Evolutionary conservation across 371 early-diverging fungal species (phyloP), one percentile per base, ranked within the genome.

Genomic region (Apophysomyces sp.): DNA sequence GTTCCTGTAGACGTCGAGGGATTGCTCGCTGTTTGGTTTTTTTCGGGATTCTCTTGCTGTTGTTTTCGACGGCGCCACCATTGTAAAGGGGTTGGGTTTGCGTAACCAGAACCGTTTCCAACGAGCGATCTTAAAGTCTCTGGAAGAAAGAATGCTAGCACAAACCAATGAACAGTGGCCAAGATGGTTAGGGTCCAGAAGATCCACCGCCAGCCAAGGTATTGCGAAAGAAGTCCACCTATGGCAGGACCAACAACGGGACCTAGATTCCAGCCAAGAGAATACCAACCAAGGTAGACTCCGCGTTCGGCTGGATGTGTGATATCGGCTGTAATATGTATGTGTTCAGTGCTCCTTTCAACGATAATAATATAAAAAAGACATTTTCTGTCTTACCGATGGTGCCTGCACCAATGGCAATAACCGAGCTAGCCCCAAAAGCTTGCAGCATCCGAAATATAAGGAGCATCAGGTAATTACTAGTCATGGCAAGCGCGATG

Each of bases 341-440:
- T n/a, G 41, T 60, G 27, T 13, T 27, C 39, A 39, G 41, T 58
- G 7, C 13, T 53, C 9, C 21, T 52, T 52, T 59, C 56, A n/a
- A n/a, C 40, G 12, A 36, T 28, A 15, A 13, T 44, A 24, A 39
- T 37, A 37, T n/a, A 5, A 16, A 57, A 51, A 44, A 30, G 4
- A 18, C 26, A 11, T 32, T 21, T 34, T n/a, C 13, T 21, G 49
- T 37, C 62, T 62, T 68, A 51, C 86, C 82, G 13, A 90, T 82
- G 8, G 86, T 80, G 0, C 90, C 89, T 2, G 88, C 87, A 6
- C 91, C 89, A 2, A 89, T 82, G 2, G 88, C 78, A 26, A 88
- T 77, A 0, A 86, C 86, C 0, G 91, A 86, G 28, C 85, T 83
- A 5, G 86, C 71, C 0, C 91, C 89, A 36, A 84, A 78, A 0